These are phyloP conservation scores for Gryganskiella cystojenkinii DNA, from an alignment of 192 early-diverging fungal genomes.

Conservation along the genomic window DNA sequence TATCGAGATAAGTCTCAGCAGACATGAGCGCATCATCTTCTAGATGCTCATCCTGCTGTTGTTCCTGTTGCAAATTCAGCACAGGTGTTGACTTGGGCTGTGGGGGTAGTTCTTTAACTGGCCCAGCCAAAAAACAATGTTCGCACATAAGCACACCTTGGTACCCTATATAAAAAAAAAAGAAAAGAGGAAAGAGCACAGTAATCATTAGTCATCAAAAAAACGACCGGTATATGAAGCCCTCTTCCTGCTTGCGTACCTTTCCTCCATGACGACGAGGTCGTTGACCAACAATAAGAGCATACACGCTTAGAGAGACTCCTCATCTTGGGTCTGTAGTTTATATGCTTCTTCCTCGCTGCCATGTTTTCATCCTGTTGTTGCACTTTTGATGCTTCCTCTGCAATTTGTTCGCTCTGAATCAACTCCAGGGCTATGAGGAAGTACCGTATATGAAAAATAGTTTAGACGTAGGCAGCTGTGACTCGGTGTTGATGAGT, in stretches of 20 bases:
- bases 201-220: background rate
- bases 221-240: too few species aligned
- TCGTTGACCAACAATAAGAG: conserved; percentile 71
- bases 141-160: conserved; percentile 79
- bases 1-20: conserved; percentile 21
- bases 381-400: conserved; percentile 20
- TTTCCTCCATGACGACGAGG: conserved; percentile 70
- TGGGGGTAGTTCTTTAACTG: conserved; percentile 52
- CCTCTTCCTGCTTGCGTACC: too few species aligned
- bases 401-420: conserved; percentile 35
- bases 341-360: conserved; percentile 28
- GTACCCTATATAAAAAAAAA: conserved; percentile 59
- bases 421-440: conserved; percentile 33
- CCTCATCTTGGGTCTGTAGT: conserved; percentile 45
- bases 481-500: too few species aligned
- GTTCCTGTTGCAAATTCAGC: background rate
- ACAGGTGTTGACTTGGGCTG: background rate
- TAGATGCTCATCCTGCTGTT: background rate
- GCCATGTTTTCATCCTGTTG: conserved; percentile 11
- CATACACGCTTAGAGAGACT: conserved; percentile 51
- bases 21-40: background rate
- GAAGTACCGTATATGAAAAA: too few species aligned
- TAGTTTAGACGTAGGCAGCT: too few species aligned
- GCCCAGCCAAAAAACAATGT: conserved; percentile 68
- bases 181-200: background rate